These are phyloP conservation scores for Fusarium sp. DNA, from an alignment of 2,329 filamentous ascomycete genomes.

Conservation along the genomic window DNA sequence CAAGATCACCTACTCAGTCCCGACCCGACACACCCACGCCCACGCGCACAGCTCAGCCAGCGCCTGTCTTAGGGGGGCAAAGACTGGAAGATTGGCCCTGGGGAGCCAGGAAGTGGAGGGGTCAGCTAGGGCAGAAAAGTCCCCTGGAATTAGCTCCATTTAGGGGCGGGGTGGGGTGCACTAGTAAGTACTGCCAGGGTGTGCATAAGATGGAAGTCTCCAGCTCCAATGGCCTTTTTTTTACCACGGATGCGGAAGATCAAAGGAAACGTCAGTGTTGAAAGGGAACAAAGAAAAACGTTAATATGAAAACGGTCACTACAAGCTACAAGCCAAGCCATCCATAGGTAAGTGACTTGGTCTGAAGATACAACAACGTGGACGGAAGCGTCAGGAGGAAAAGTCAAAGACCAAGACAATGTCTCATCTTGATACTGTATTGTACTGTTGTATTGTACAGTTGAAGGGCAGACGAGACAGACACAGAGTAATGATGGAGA, in stretches of 20 bases:
- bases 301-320: not conserved
- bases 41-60: constrained; percentile 24
- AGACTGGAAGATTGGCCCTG: constrained; percentile 1
- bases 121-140: constrained; percentile 25
- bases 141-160: constrained; percentile 31
- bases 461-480: not conserved
- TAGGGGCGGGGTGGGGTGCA: constrained; percentile 2
- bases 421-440: not conserved
- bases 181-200: not conserved
- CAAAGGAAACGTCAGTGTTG: not conserved
- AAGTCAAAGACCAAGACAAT: constrained; percentile 21
- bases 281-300: not conserved
- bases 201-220: constrained; percentile 17
- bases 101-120: constrained; percentile 5
- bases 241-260: constrained; percentile 3
- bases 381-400: constrained; percentile 27
- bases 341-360: not conserved
- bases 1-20: constrained; percentile 9
- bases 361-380: constrained; percentile 22
- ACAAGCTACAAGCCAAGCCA: not conserved
- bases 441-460: not conserved
- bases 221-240: constrained; percentile 5
- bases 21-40: not conserved
- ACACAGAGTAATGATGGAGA: not conserved
- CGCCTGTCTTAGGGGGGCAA: constrained; percentile 6